Conservation (phyloP, 495 filamentous ascomycete species). For the Aspergillus diversus region DNA sequence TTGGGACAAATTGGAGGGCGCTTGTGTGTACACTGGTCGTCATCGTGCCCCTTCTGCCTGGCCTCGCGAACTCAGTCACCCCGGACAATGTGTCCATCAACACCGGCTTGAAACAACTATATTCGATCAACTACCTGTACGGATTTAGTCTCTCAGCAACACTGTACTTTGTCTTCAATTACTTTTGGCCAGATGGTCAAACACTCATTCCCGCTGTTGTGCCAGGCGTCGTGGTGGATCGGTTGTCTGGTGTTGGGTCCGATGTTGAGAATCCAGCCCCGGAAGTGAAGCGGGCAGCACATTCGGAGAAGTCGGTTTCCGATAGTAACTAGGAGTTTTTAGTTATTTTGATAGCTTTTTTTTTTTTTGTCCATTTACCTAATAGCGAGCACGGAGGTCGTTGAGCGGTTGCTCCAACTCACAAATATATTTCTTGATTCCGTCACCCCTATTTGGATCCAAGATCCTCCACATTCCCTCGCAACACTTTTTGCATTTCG, state of each 20-base stretch:
- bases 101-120: constrained; percentile 12
- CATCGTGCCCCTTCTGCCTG: constrained; percentile 10
- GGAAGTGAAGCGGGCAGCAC: constrained; percentile 5
- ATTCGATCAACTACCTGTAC: constrained; percentile 16
- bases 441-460: too few species aligned
- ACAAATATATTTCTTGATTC: too few species aligned
- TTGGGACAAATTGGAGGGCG: constrained; percentile 13
- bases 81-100: constrained; percentile 17
- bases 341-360: neutral
- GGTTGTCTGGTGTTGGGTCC: neutral
- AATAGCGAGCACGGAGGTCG: too few species aligned
- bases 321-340: neutral
- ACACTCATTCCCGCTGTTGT: constrained; percentile 13
- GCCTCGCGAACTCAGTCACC: constrained; percentile 8
- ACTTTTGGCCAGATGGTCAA: constrained; percentile 10
- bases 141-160: constrained; percentile 9
- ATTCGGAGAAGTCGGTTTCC: constrained; percentile 1
- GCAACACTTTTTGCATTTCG: too few species aligned
- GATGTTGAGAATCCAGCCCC: constrained; percentile 2
- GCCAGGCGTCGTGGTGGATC: constrained; percentile 8
- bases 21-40: constrained; percentile 11
- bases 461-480: too few species aligned
- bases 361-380: too few species aligned
- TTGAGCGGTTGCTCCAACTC: too few species aligned
- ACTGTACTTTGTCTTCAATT: constrained; percentile 9